Evolutionary conservation across 2,329 filamentous ascomycete species (phyloP), one percentile per base, ranked within the genome.

Genomic region (Diaporthe sp.): DNA sequence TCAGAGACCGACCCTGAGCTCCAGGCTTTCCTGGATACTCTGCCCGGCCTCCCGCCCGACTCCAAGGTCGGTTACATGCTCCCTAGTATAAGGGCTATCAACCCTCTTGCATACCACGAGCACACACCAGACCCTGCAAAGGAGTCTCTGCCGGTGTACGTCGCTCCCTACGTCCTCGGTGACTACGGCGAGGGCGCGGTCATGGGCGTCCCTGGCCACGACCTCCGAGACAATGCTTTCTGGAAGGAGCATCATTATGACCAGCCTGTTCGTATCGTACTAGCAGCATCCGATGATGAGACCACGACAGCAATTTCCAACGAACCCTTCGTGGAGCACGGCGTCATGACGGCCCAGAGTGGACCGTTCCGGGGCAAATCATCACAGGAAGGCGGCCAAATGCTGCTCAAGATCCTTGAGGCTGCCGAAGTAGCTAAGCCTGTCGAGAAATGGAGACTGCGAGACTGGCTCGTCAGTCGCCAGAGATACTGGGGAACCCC

Each of bases 401-500:
- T 88, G 78, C 90, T 97, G 70, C 84, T 95, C 25, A 81, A 85
- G 47, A 84, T 90, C 78, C 88, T 93, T 2, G 84, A 90, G 76
- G 83, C 86, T 3, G 89, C 90, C 7, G 84, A 87, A 1, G 85
- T 92, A n/a, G 94, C 92, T 13, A 87, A 91, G 74, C 82, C 86
- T n/a, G 87, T 90, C 12, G 91, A 94, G 76, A 94, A 91, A 77
- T 98, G 95, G 94, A 92, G 94, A 71, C 88, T 98, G 37, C 89
- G 95, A 76, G 95, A 98, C 84, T 98, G 95, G 95, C 87, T 98
- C 74, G 93, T 98, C 80, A 97, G 95, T 82, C 92, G 95, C n/a
- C 95, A 98, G 83, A 89, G 95, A 78, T 98, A 97, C 82, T 98
- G 95, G 95, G 95, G 95, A 20, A 91, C 95, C 0, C 95, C 95